These are phyloP conservation scores for Cucurbita moschata DNA, from an alignment of 306 rosid species.

Conservation along the genomic window DNA sequence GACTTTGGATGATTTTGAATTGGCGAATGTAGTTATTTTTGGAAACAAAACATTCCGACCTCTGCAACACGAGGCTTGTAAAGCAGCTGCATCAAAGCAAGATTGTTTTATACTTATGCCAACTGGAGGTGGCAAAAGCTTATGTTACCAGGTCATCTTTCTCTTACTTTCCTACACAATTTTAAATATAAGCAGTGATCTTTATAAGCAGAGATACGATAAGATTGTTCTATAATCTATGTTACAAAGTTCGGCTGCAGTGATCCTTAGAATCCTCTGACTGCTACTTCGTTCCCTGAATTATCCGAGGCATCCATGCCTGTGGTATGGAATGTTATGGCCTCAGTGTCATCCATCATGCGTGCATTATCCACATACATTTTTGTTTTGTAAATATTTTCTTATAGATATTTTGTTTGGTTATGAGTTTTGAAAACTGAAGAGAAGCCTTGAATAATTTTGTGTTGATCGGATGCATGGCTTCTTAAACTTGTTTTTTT, in stretches of 20 bases:
- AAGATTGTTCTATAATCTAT: not conserved
- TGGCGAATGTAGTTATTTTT: slow-evolving; percentile 84
- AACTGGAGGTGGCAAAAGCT: slow-evolving; percentile 96
- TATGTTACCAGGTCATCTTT: slow-evolving; percentile 79
- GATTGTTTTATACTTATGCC: slow-evolving; percentile 97
- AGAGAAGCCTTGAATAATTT: not conserved
- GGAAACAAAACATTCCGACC: slow-evolving; percentile 73
- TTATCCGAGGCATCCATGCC: not conserved
- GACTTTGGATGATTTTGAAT: slow-evolving; percentile 65
- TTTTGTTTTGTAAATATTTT: not conserved
- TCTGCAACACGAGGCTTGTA: slow-evolving; percentile 83
- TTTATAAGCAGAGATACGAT: too few relatives aligned
- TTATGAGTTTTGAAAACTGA: not conserved
- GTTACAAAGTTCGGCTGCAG: not conserved
- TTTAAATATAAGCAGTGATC: not conserved
- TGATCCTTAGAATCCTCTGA: not conserved
- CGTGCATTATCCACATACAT: not conserved
- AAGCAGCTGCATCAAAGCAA: slow-evolving; percentile 52
- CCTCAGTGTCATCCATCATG: not conserved
- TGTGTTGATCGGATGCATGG: not conserved
- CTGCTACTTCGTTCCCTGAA: not conserved
- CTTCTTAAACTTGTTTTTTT: not conserved
- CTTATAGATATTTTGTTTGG: not conserved
- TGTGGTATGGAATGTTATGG: not conserved
- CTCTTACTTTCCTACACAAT: slow-evolving; percentile 15